Evolutionary conservation across 306 rosid genomes (phyloP).

Genomic region (Quillaja saponaria): DNA sequence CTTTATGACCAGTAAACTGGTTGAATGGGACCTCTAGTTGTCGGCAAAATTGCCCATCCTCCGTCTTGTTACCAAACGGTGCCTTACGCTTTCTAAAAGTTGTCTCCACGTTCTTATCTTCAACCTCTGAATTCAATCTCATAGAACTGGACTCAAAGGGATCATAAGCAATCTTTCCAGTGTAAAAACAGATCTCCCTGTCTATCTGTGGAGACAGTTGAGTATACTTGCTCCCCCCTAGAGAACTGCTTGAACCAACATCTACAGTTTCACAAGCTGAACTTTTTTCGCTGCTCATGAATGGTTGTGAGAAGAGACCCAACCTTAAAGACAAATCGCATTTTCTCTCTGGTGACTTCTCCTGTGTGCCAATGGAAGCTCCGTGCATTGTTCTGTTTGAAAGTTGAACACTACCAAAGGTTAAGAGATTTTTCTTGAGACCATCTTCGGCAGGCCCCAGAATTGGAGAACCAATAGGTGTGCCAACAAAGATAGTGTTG

Average conservation of each 20-base stretch:
- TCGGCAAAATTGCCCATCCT: slow-evolving; percentile 78
- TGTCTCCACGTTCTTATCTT: slow-evolving; percentile 55
- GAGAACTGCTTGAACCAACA: slow-evolving; percentile 54
- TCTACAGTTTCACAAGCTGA: slow-evolving; percentile 54
- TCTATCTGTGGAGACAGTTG: slow-evolving; percentile 46
- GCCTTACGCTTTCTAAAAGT: slow-evolving; percentile 65
- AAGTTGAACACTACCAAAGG: slow-evolving; percentile 43
- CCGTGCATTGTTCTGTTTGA: slow-evolving; percentile 35
- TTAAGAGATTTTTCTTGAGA: slow-evolving; percentile 37
- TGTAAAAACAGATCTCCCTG: slow-evolving; percentile 63
- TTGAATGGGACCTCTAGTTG: slow-evolving; percentile 69
- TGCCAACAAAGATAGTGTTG: slow-evolving; percentile 62
- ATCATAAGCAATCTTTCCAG: slow-evolving; percentile 50
- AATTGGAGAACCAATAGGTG: slow-evolving; percentile 53
- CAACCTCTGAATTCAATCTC: slow-evolving; percentile 52
- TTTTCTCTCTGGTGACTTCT: slow-evolving; percentile 44
- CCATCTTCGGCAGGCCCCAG: slow-evolving; percentile 55
- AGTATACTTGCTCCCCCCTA: slow-evolving; percentile 43
- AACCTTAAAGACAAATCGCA: slow-evolving; percentile 85
- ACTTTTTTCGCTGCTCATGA: slow-evolving; percentile 46
- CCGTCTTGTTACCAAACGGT: slow-evolving; percentile 57
- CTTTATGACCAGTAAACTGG: slow-evolving; percentile 48
- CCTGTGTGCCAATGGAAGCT: slow-evolving; percentile 40
- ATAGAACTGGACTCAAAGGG: slow-evolving; percentile 48
- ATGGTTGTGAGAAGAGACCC: slow-evolving; percentile 58